Conservation (phyloP, 1,284 basidiomycete species). For the Vanrija humicola region DNA sequence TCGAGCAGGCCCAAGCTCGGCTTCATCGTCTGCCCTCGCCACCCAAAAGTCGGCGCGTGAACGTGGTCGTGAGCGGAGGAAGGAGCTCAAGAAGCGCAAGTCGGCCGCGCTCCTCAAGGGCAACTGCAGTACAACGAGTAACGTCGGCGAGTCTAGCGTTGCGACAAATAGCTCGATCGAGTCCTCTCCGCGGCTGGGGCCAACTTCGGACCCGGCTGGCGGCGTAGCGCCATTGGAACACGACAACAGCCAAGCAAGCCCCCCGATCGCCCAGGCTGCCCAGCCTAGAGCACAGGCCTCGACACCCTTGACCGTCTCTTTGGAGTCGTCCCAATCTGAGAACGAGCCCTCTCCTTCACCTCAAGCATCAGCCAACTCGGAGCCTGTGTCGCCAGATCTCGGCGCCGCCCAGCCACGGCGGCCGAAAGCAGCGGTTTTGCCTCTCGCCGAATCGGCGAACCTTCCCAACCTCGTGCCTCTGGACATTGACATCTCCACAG, state of each 20-base stretch:
- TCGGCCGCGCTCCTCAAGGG: conserved; percentile 7
- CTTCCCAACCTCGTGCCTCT: not conserved
- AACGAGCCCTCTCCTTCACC: not conserved
- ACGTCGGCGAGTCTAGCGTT: not conserved
- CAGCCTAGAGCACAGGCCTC: not conserved
- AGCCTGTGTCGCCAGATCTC: not conserved
- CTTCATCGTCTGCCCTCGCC: conserved; percentile 5
- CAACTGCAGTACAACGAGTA: conserved; percentile 1
- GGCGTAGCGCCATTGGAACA: too few species aligned
- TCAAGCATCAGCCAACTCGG: not conserved
- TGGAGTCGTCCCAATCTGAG: conserved; percentile 1
- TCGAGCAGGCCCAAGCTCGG: conserved; percentile 4
- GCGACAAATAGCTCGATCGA: conserved; percentile 9
- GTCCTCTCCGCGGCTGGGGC: conserved; percentile 9
- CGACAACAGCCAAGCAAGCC: not conserved
- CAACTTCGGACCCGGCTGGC: too few species aligned
- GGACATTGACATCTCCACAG: conserved; percentile 9
- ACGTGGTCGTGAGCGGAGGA: conserved; percentile 31
- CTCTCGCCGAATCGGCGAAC: not conserved
- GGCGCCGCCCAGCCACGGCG: too few species aligned
- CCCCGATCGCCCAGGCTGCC: not conserved
- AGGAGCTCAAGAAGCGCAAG: conserved; percentile 27
- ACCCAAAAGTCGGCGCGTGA: conserved; percentile 20
- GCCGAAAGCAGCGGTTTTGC: too few species aligned
- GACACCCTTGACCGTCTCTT: not conserved